Evolutionary conservation across 495 filamentous ascomycete genomes (phyloP).

Genomic region (Durotheca rogersii): DNA sequence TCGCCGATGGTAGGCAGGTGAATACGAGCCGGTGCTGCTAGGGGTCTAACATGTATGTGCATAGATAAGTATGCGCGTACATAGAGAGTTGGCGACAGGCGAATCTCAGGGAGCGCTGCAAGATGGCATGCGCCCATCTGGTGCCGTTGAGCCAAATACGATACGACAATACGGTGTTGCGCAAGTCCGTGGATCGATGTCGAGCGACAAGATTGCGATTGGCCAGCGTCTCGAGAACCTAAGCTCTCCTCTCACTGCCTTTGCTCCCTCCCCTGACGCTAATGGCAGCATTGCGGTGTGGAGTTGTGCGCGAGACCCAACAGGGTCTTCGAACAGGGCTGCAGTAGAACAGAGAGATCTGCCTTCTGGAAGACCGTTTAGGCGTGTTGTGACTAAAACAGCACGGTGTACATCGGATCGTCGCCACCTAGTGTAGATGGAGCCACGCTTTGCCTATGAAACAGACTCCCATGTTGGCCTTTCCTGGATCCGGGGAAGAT

Average conservation of each 20-base stretch:
- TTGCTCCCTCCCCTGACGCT: conserved; percentile 32
- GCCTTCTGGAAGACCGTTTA: conserved; percentile 31
- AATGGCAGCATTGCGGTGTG: conserved; percentile 33
- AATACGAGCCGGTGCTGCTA: conserved; percentile 19
- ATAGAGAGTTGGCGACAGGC: conserved; percentile 11
- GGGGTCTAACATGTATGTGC: conserved; percentile 17
- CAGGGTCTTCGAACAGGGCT: conserved; percentile 31
- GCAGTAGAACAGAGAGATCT: conserved; percentile 33
- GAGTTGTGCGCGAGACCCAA: conserved; percentile 26
- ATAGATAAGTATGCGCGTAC: too few relatives aligned
- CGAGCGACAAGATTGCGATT: conserved; percentile 32
- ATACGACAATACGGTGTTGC: conserved; percentile 35
- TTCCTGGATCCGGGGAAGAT: conserved; percentile 32
- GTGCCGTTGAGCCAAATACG: conserved; percentile 22
- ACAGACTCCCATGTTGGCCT: conserved; percentile 20
- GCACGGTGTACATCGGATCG: conserved; percentile 6
- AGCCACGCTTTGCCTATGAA: conserved; percentile 10
- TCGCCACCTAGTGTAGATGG: neutral
- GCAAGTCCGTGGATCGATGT: conserved; percentile 33
- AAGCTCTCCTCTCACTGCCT: too few relatives aligned
- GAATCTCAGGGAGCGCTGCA: conserved; percentile 15
- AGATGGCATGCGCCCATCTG: conserved; percentile 3
- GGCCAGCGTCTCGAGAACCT: conserved; percentile 14
- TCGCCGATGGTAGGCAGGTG: conserved; percentile 1
- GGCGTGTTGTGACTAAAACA: conserved; percentile 24